Conservation (phyloP, 352 stramenopile species). For the Detonula confervacea region DNA sequence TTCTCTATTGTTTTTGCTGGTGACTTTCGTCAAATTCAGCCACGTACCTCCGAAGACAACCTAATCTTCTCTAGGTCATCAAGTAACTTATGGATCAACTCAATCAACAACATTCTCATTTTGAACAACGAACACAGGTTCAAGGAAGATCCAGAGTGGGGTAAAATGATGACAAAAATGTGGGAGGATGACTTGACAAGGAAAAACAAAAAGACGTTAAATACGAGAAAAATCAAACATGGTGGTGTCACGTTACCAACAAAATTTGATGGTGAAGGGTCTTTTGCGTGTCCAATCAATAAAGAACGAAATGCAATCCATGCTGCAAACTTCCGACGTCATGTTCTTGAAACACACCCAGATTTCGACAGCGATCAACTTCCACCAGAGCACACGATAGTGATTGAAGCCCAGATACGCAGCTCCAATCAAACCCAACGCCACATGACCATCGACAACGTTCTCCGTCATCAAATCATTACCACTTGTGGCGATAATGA, state of each 20-base stretch:
- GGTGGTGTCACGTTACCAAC: not conserved
- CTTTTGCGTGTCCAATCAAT: conserved; percentile 18
- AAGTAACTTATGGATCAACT: no score
- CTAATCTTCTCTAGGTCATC: no score
- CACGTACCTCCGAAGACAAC: no score
- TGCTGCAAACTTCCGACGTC: not conserved
- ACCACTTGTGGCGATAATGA: no score
- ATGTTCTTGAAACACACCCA: not conserved
- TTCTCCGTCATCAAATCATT: no score
- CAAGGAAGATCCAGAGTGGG: conserved; percentile 34
- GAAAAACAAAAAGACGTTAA: conserved; percentile 15
- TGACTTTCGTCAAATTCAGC: conserved; percentile 7
- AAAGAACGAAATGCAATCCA: conserved; percentile 17
- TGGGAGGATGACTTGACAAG: not conserved
- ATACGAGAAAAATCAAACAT: not conserved
- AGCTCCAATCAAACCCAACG: not conserved
- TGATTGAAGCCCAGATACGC: conserved; percentile 3
- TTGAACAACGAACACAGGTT: conserved; percentile 29
- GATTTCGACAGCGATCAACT: not conserved
- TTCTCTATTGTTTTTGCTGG: conserved; percentile 50
- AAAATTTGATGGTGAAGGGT: conserved; percentile 8
- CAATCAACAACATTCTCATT: conserved; percentile 34
- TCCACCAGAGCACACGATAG: conserved; percentile 7
- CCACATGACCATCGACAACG: not conserved
- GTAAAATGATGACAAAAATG: not conserved